Percentiles rank a stretch among this genome's conserved stretches.
Conservation (phyloP, 129 eudicot genomes). For the Kitagawia praeruptora region DNA sequence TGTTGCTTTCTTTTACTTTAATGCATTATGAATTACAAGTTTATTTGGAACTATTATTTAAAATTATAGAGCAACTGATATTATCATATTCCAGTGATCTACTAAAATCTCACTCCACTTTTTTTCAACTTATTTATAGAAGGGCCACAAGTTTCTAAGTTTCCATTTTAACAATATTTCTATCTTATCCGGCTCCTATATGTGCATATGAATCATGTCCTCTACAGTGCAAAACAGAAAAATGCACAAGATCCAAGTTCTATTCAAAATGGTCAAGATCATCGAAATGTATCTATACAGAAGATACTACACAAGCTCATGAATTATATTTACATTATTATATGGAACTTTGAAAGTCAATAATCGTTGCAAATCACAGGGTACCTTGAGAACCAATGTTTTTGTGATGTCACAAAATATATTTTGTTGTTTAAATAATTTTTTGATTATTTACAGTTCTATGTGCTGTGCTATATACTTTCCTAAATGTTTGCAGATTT, state of each 20-base stretch:
- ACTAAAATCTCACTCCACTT: too few relatives aligned
- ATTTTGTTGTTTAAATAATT: neutral
- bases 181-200: neutral
- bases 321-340: neutral
- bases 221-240: neutral
- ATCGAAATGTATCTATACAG: neutral
- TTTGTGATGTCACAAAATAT: neutral
- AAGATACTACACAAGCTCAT: neutral
- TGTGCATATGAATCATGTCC: neutral
- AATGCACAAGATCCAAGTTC: neutral
- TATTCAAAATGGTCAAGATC: neutral
- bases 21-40: neutral
- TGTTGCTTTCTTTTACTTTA: neutral
- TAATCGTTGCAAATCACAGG: neutral
- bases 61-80: neutral
- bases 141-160: neutral
- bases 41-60: neutral
- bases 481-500: conserved; percentile 44
- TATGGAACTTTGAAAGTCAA: neutral
- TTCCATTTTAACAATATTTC: too few relatives aligned
- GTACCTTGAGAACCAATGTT: neutral
- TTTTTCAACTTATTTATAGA: too few relatives aligned
- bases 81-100: too few relatives aligned
- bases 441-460: neutral
- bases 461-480: conserved; percentile 6